Conservation (phyloP, 192 early-diverging fungal species). For the Umbelopsis vinacea region DNA sequence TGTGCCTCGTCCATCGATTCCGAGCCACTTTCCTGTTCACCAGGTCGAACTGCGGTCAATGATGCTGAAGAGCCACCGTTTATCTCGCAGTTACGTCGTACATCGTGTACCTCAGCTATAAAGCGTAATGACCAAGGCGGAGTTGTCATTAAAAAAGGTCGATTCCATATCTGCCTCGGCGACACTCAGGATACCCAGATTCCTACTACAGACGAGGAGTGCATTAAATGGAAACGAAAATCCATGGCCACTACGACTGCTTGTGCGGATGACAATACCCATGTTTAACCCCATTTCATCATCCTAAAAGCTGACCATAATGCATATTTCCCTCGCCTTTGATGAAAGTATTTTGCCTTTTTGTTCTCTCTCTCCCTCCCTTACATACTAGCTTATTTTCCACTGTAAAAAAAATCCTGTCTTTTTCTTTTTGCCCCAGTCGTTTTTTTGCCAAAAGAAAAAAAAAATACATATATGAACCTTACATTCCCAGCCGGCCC, state of each 20-base stretch:
- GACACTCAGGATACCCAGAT: slow-evolving; percentile 10
- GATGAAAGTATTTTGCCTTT: neutral
- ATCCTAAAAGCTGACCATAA: neutral
- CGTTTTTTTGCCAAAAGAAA: too few species aligned
- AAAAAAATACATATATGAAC: too few species aligned
- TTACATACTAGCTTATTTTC: neutral
- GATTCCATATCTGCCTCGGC: slow-evolving; percentile 15
- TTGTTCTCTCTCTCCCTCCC: neutral
- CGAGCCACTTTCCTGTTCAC: neutral
- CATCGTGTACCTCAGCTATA: slow-evolving; percentile 14
- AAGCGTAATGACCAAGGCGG: slow-evolving; percentile 23
- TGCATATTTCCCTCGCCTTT: neutral
- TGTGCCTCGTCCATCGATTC: slow-evolving; percentile 6
- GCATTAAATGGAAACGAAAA: slow-evolving; percentile 22
- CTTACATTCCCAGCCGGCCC: neutral
- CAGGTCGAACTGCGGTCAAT: neutral
- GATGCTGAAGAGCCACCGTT: slow-evolving; percentile 2
- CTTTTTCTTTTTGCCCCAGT: neutral
- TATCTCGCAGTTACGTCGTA: slow-evolving; percentile 10
- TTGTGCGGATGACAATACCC: slow-evolving; percentile 16
- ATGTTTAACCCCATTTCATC: neutral
- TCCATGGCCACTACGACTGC: slow-evolving; percentile 2
- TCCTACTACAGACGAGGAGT: slow-evolving; percentile 14
- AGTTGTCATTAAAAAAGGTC: slow-evolving; percentile 18
- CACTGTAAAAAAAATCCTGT: neutral